Evolutionary conservation across 305 asterid genomes (phyloP).

Genomic region (Fraxinus sp.): DNA sequence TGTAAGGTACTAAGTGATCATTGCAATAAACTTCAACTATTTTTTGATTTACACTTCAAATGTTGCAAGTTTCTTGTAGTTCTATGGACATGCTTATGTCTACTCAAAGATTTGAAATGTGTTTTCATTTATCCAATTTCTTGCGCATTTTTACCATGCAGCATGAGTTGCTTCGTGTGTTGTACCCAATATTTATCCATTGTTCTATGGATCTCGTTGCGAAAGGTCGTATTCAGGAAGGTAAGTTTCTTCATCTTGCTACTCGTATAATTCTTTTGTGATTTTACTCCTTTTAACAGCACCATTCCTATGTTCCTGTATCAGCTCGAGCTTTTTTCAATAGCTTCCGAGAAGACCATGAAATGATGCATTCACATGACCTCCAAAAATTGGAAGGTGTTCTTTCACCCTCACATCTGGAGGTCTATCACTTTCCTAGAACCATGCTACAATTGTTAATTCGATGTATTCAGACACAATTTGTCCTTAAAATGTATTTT

Average conservation of each 20-base stretch:
- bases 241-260: conserved; percentile 33
- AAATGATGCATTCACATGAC: conserved; percentile 77
- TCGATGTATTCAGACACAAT: conserved; percentile 24
- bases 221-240: conserved; percentile 86
- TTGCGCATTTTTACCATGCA: conserved; percentile 37
- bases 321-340: conserved; percentile 79
- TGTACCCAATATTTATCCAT: conserved; percentile 88
- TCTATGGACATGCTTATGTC: background rate
- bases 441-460: conserved; percentile 13
- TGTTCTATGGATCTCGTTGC: conserved; percentile 94
- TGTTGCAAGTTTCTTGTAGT: background rate
- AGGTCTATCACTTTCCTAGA: conserved; percentile 51
- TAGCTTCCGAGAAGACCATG: conserved; percentile 88
- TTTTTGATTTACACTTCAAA: background rate
- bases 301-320: conserved; percentile 13
- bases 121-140: conserved; percentile 2
- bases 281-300: conserved; percentile 17
- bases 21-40: background rate
- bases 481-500: conserved; percentile 17
- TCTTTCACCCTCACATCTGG: conserved; percentile 84
- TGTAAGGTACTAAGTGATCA: background rate
- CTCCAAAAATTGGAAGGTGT: conserved; percentile 85
- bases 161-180: conserved; percentile 88
- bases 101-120: background rate
- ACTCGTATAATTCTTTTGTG: background rate